Evolutionary conservation across 163 green algal genomes (phyloP), one percentile per base, ranked within the genome.

Genomic region (Chlamydomonas reinhardtii): DNA sequence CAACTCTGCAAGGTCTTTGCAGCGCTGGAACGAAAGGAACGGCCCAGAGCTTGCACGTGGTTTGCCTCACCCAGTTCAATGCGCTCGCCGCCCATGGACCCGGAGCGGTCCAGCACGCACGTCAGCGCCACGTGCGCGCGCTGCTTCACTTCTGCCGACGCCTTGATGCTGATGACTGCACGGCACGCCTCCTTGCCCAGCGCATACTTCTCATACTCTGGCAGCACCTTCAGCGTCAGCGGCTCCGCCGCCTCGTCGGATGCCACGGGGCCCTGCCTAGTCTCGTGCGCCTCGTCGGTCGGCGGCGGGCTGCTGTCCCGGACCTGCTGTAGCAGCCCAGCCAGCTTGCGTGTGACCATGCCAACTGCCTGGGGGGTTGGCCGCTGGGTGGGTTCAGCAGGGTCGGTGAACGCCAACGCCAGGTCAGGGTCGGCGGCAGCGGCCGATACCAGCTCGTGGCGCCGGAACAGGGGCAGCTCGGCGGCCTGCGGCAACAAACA

Each of bases 161-260:
- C 78, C 78, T 77, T 85, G 31, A 85, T 4, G 34, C 68, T 77
- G 15, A 85, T 20, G 3, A 85, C 78, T 24, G 52, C 52, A 8
- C 78, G 68, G 32, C 71, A 19, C 5, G 20, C 20, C 68, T 76
- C 78, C 32, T 39, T 12, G 17, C 91, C 92, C 84, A 94, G 82
- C 2, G 61, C 76, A 70, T 96, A 89, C 27, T 96, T 87, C 31
- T 93, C 56, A 34, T 90, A 88, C 83, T 96, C 75, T 87, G 95
- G 98, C 64, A 93, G 84, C 69, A 94, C 89, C 83, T 92, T 86
- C 74, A 98, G 29, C 20, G 0, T 32, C 37, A 85, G 68, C 32
- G 52, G 68, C 0, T 70, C 39, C 8, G 39, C n/a, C n/a, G n/a
- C n/a, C n/a, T n/a, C 8, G 39, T 48, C 39, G 39, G 5, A 17